These are phyloP conservation scores for Fusarium compactum DNA, from an alignment of 2,329 filamentous ascomycete species.

Conservation along the genomic window DNA sequence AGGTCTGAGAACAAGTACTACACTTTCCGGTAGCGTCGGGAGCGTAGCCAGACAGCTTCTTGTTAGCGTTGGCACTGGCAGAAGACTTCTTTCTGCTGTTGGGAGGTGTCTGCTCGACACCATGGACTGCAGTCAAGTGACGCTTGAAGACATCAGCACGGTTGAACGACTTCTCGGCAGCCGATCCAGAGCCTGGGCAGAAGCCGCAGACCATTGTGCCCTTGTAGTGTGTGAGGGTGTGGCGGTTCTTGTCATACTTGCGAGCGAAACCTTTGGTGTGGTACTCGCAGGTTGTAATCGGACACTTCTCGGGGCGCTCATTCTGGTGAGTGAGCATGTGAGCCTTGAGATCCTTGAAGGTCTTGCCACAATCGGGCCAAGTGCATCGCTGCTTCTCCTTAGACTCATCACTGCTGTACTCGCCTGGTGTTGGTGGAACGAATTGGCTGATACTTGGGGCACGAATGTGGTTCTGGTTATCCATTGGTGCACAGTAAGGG, in stretches of 20 bases:
- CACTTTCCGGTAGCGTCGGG: conserved; percentile 91
- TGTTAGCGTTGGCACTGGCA: conserved; percentile 58
- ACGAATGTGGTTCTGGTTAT: conserved; percentile 61
- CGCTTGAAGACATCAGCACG: conserved; percentile 96
- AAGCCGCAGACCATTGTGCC: conserved; percentile 97
- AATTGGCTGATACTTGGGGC: conserved; percentile 77
- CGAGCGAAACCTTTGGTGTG: conserved; percentile 91
- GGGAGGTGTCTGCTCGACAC: conserved; percentile 91
- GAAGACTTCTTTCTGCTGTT: conserved; percentile 84
- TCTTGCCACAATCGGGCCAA: conserved; percentile 83
- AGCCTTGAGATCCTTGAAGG: conserved; percentile 92
- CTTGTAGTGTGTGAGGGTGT: conserved; percentile 96
- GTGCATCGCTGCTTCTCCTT: conserved; percentile 82
- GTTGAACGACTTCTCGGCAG: conserved; percentile 95
- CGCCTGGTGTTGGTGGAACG: conserved; percentile 71
- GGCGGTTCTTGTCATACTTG: conserved; percentile 96
- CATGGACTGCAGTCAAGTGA: conserved; percentile 89
- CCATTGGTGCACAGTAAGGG: conserved; percentile 63
- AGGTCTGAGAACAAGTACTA: conserved; percentile 91
- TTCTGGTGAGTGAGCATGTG: conserved; percentile 95
- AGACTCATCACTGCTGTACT: conserved; percentile 70
- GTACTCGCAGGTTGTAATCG: conserved; percentile 91
- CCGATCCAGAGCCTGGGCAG: conserved; percentile 88
- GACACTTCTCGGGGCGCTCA: conserved; percentile 93
- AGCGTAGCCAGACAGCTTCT: conserved; percentile 78